Percentiles rank a stretch among this genome's conserved stretches.
Evolutionary conservation across 208 protist species (phyloP).

Genomic region (Acanthamoeba pearcei): DNA sequence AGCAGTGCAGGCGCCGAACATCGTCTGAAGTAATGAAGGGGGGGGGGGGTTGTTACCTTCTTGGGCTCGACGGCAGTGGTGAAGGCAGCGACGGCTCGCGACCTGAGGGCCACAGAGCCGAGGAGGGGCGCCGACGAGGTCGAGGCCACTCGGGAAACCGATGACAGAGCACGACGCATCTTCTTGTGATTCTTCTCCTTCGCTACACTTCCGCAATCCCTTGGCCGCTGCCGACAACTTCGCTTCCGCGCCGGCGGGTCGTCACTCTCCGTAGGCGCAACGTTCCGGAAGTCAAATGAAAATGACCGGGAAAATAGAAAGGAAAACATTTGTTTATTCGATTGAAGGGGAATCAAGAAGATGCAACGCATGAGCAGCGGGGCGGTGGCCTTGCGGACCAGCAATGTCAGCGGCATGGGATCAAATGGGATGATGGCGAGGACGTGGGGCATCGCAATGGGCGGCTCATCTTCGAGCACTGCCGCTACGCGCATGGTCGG

Average conservation of each 20-base stretch:
- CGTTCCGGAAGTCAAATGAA: background rate
- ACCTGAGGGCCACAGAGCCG: slow-evolving; percentile 3
- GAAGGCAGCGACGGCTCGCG: background rate
- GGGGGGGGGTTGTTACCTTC: background rate
- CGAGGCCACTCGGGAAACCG: slow-evolving; percentile 6
- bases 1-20: no score
- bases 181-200: background rate
- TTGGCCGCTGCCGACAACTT: background rate
- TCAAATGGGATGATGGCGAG: background rate
- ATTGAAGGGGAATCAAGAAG: background rate
- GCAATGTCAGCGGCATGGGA: background rate
- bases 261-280: background rate
- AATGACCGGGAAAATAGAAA: background rate
- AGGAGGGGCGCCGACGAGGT: slow-evolving; percentile 7
- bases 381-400: background rate
- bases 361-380: slow-evolving; percentile 12
- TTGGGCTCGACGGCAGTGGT: slow-evolving; percentile 63
- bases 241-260: background rate
- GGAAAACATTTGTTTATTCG: background rate
- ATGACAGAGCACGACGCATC: slow-evolving; percentile 12
- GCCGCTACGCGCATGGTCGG: background rate
- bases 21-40: no score
- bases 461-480: background rate
- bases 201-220: background rate
- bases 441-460: background rate